Evolutionary conservation across 2,329 filamentous ascomycete species (phyloP), one percentile per base, ranked within the genome.

Genomic region (Penicillium sp.): DNA sequence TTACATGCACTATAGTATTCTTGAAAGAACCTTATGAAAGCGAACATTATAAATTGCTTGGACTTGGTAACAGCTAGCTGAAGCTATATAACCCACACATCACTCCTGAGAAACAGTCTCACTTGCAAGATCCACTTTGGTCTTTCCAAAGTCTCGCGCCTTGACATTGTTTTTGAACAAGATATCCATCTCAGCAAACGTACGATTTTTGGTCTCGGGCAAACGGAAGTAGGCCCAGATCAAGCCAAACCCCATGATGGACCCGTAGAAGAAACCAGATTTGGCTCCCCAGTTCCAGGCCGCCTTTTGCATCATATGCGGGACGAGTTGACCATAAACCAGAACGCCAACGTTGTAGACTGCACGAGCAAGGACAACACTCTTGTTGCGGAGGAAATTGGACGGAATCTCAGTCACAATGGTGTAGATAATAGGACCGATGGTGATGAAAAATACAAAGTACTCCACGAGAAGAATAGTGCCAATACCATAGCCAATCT

Each of bases 151-250:
- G 35, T 63, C 61, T 16, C 51, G 54, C 13, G 61, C 59, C 24
- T 59, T 56, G 3, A 64, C 59, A 13, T 60, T 19, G 14, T 60
- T 57, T 39, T 62, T 62, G 47, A 62, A 64, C 2, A 62, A 22
- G 41, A 62, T 62, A 49, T 64, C 60, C 54, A 60, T 60, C 22
- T 64, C 61, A 11, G 54, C 57, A 36, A 62, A 64, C 11, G 61
- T 64, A 2, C 61, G 54, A n/a, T 64, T 55, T 35, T 58, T 60
- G 1, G 60, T 60, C 46, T 64, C 57, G 2, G 61, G 60, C n/a
- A 64, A 60, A 19, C 61, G 57, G 55, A 64, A 64, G 41, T 58
- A 61, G 9, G 61, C 61, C 58, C 61, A 61, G 22, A 63, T 53
- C 33, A 61, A 39, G 27, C 61, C 55, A 49, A 63, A 43, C 0